Conservation (phyloP, 1,284 basidiomycete species). For the Papiliotrema laurentii region DNA sequence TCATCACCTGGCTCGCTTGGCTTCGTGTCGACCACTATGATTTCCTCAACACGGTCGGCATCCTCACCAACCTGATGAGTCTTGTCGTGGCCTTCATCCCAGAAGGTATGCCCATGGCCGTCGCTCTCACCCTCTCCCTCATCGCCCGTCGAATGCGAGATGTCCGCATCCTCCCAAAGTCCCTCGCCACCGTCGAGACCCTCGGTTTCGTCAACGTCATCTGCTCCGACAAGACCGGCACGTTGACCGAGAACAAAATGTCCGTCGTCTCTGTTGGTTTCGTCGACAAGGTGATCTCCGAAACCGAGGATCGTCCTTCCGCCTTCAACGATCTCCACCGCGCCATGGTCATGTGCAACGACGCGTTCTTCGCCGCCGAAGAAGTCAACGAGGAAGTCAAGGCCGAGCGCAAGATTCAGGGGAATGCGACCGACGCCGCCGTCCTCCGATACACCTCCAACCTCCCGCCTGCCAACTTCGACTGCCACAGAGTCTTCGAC, state of each 20-base stretch:
- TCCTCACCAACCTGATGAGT: conserved; percentile 56
- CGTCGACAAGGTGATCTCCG: conserved; percentile 33
- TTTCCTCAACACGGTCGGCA: conserved; percentile 54
- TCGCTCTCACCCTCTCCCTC: conserved; percentile 50
- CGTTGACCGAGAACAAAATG: conserved; percentile 94
- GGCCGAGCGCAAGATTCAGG: conserved; percentile 52
- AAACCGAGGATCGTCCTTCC: conserved; percentile 15
- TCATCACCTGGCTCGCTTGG: conserved; percentile 52
- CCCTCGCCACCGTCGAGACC: conserved; percentile 90
- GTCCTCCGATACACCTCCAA: conserved; percentile 55
- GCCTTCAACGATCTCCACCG: background rate
- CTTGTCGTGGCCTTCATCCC: conserved; percentile 56
- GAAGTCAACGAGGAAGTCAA: conserved; percentile 40
- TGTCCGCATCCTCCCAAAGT: conserved; percentile 55
- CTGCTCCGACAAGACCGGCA: conserved; percentile 94
- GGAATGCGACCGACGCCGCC: conserved; percentile 59
- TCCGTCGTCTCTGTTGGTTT: conserved; percentile 60
- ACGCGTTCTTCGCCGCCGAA: conserved; percentile 58
- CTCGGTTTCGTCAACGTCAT: conserved; percentile 91
- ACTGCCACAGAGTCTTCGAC: conserved; percentile 15
- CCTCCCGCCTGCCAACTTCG: conserved; percentile 21
- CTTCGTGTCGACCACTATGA: conserved; percentile 46
- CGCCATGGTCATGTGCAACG: conserved; percentile 52
- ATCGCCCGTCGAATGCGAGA: conserved; percentile 53
- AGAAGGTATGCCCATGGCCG: conserved; percentile 53